Conservation (phyloP, 2,329 filamentous ascomycete genomes). For the Paraphaeosphaeria minitans region DNA sequence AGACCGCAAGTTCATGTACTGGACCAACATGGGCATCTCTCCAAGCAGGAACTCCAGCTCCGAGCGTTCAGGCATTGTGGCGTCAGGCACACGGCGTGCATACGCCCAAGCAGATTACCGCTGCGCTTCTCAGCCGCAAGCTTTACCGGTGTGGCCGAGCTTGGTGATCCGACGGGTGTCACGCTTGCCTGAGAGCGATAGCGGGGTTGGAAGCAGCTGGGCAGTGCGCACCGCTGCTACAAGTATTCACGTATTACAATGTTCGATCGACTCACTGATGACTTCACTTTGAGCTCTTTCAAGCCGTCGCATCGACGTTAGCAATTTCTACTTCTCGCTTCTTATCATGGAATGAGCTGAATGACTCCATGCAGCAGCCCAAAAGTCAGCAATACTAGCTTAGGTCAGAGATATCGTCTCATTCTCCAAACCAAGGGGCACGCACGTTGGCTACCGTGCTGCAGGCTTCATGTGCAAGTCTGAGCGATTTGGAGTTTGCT, state of each 20-base stretch:
- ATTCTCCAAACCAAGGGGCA: too few relatives aligned
- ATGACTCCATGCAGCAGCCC: too few relatives aligned
- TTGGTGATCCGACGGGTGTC: constrained; percentile 22
- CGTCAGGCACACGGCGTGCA: constrained; percentile 49
- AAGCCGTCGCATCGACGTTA: too few relatives aligned
- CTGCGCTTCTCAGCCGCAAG: constrained; percentile 26
- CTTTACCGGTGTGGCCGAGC: constrained; percentile 52
- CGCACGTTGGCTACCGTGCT: too few relatives aligned
- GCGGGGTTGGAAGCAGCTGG: background rate
- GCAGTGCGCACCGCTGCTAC: background rate
- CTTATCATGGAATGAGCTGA: too few relatives aligned
- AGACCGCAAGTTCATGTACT: constrained; percentile 29
- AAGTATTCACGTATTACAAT: background rate
- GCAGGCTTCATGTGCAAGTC: too few relatives aligned
- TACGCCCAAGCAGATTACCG: constrained; percentile 53
- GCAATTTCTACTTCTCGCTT: too few relatives aligned
- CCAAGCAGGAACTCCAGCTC: constrained; percentile 49
- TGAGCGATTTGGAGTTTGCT: too few relatives aligned
- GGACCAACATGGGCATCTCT: constrained; percentile 24
- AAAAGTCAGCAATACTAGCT: too few relatives aligned
- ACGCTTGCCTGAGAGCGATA: constrained; percentile 15
- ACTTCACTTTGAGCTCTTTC: too few relatives aligned
- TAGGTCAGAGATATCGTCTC: too few relatives aligned
- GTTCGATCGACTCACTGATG: background rate
- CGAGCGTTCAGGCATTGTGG: constrained; percentile 51